A percentile compares a stretch with the other conserved stretches of the same genome.
phyloP scores from a whole-genome alignment of 2,329 filamentous ascomycete species.

The Nemania abortiva region DNA sequence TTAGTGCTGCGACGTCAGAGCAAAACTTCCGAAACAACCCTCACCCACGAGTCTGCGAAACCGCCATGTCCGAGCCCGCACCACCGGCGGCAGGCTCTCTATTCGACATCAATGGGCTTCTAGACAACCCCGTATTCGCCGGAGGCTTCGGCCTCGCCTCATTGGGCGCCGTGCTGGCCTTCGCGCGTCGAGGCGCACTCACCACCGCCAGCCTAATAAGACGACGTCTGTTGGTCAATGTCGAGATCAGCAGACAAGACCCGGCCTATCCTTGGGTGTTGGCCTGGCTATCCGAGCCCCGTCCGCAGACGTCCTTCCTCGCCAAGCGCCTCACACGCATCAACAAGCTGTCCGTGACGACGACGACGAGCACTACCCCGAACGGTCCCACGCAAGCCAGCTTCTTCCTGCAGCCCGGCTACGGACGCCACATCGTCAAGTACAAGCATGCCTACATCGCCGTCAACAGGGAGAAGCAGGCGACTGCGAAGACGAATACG shows the following conservation, averaged over 20 bases:
- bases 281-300: slow-evolving; percentile 91
- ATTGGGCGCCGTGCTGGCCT: slow-evolving; percentile 82
- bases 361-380: slow-evolving; percentile 66
- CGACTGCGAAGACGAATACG: slow-evolving; percentile 81
- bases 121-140: slow-evolving; percentile 73
- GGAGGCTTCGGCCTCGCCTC: slow-evolving; percentile 91
- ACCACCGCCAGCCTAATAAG: slow-evolving; percentile 80
- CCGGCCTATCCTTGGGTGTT: slow-evolving; percentile 94
- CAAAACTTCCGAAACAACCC: not conserved
- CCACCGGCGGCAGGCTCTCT: slow-evolving; percentile 42
- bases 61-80: slow-evolving; percentile 49
- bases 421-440: slow-evolving; percentile 87
- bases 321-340: slow-evolving; percentile 69
- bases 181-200: slow-evolving; percentile 82
- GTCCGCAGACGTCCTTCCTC: slow-evolving; percentile 71
- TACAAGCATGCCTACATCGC: slow-evolving; percentile 89
- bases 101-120: slow-evolving; percentile 68
- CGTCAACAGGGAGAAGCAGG: slow-evolving; percentile 87
- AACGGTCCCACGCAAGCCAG: slow-evolving; percentile 80
- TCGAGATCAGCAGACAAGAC: slow-evolving; percentile 96
- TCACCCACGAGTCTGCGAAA: slow-evolving; percentile 12
- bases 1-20: not conserved
- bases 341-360: slow-evolving; percentile 70
- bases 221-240: slow-evolving; percentile 88
- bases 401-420: slow-evolving; percentile 91